Percentiles rank a stretch among this genome's conserved stretches.
Evolutionary conservation across 2,329 filamentous ascomycete species (phyloP).

Genomic region (Ophiostoma pallidulum): DNA sequence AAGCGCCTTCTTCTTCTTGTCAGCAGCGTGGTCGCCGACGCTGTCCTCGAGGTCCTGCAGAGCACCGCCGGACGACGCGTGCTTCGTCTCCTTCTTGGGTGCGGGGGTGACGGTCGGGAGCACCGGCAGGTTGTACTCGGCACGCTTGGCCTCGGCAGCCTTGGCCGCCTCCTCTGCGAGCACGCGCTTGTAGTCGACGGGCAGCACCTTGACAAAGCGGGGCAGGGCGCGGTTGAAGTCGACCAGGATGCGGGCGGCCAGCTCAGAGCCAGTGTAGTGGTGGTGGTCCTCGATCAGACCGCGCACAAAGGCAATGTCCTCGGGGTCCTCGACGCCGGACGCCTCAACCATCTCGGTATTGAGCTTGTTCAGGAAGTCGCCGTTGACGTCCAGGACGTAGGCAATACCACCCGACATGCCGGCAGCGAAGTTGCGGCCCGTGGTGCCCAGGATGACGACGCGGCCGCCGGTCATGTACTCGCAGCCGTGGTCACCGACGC

Average conservation of each 20-base stretch:
- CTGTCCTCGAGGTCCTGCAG: slow-evolving; percentile 85
- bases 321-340: slow-evolving; percentile 69
- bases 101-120: too few relatives aligned
- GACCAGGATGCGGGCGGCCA: slow-evolving; percentile 84
- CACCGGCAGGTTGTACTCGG: slow-evolving; percentile 75
- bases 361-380: slow-evolving; percentile 86
- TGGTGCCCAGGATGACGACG: slow-evolving; percentile 75
- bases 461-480: slow-evolving; percentile 99
- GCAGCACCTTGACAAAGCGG: slow-evolving; percentile 87
- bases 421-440: slow-evolving; percentile 92
- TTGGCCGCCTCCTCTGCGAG: slow-evolving; percentile 78
- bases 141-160: slow-evolving; percentile 74
- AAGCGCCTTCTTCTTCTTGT: slow-evolving; percentile 76
- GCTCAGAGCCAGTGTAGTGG: slow-evolving; percentile 93
- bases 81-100: slow-evolving; percentile 55
- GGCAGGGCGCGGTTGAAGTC: slow-evolving; percentile 88
- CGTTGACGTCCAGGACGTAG: slow-evolving; percentile 81
- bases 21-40: slow-evolving; percentile 69
- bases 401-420: slow-evolving; percentile 98
- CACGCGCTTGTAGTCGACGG: slow-evolving; percentile 92
- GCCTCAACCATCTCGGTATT: slow-evolving; percentile 98
- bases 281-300: slow-evolving; percentile 93
- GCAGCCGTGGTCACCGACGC: slow-evolving; percentile 90
- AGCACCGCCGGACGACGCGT: slow-evolving; percentile 39
- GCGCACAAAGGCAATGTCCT: slow-evolving; percentile 82